Base-by-base conservation (phyloP, 2,329 filamentous ascomycete species). In the Plenodomus biglobosus region DNA sequence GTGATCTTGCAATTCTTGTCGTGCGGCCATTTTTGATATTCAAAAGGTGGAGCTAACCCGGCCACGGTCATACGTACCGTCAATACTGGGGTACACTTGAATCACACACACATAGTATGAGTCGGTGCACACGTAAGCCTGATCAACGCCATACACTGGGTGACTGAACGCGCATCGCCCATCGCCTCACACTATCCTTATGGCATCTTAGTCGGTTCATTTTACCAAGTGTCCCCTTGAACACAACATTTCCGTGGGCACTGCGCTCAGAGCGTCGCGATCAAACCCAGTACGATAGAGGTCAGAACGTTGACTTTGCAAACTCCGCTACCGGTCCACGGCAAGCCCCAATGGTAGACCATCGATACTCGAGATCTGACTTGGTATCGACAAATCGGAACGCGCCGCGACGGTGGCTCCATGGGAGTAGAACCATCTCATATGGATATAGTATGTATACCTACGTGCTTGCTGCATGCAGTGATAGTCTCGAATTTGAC, bases 1-100 rank as follows among this genome's bases (percentile, higher is more conserved):
- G 50, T 52, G 59, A 62, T 59, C 57, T 50, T 55, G 53, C 55
- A 55, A 42, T 61, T 53, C 49, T 44, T 40, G 38, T 38, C 36
- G 27, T 24, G 22, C 22, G 22, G 22, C 22, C 22, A 24, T 5
- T 24, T 5, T 24, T 43, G 45, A 24, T 42, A 45, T 42, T 52
- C 44, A 44, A 42, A 45, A 34, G 50, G 55, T 51, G 54, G 48
- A 57, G 52, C 50, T 44, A 38, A 13, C 40, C 24, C 24, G 45
- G 42, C 38, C 40, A 36, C 42, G 42, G 46, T 45, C 49, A 50
- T 54, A 50, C 53, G 50, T 44, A 42, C 38, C 27, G 27, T 32
- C 27, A 7, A 32, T 32, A 15, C 27, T 32, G 13, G 27, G 27
- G 27, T 32, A 15, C 13, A 32, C 8, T 32, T 32, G 27, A 15